Evolutionary conservation across 371 early-diverging fungal species (phyloP), one percentile per base, ranked within the genome.

Genomic region (Rhizopus arrhizus): DNA sequence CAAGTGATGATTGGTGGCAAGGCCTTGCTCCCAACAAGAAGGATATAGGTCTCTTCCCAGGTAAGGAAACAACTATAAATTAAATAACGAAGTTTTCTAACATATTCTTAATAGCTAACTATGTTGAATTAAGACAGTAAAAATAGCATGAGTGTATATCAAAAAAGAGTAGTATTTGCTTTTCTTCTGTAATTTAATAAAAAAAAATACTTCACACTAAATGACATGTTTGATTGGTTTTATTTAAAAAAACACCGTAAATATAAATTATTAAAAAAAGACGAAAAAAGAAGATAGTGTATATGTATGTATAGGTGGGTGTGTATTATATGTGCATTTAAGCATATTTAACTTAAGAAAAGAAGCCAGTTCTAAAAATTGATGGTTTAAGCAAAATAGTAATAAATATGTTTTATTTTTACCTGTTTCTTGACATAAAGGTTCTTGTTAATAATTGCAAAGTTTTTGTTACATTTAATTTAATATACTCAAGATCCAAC

Each of bases 1-100:
- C 90, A 2, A 88, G 88, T 33, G 93, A 92, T 1, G 96, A 94
- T 49, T 97, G 97, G 97, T 97, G 97, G 97, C 85, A 84, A 67
- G 93, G 92, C 38, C 65, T 73, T 56, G 81, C 73, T 61, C 56
- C 66, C 11, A 70, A 73, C 51, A 89, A 86, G 47, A 77, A 83
- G 42, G 61, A 75, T 11, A 59, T 70, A 40, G 94, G 94, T 13
- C 66, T 93, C 63, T 92, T 93, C 84, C 94, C 94, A 53, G 86
- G 88, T 75, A 89, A 77, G 65, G 64, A 15, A 13, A 31, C n/a
- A 43, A 11, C 15, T 13, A 15, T 33, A 48, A 68, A 34, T 22
- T 22, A 22, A 22, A 22, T 22, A 22, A 2, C 22, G 2, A 53
- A n/a, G 31, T 45, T 28, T 15, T 38, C 36, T 12, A 31, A 31